Evolutionary conservation across 2,329 filamentous ascomycete species (phyloP), one percentile per base, ranked within the genome.

Genomic region (Diplocarpon rosae): DNA sequence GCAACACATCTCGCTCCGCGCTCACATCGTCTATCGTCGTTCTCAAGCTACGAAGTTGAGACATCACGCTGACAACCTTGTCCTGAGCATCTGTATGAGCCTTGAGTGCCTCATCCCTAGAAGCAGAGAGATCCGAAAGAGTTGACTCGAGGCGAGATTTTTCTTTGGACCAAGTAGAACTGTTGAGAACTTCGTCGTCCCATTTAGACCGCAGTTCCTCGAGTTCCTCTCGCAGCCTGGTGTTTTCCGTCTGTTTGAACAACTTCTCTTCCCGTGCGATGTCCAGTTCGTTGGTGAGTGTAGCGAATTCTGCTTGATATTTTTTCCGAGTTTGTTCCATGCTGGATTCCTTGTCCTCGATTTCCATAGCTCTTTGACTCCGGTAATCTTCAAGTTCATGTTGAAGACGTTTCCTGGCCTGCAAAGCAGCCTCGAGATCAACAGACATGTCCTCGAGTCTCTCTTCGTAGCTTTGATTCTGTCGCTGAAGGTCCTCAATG

Each of bases 291-390:
- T 89, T 88, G 42, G 85, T 92, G 39, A 96, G 70, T 3, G 84
- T 84, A 13, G 86, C 83, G 61, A 95, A 87, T 63, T 98, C 90
- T 34, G 82, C 76, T 62, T 96, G 92, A 62, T 96, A 98, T 71
- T 96, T 98, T 72, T 90, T 92, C 59, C 90, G 79, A 35, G 90
- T 95, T 65, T 96, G 90, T 66, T 98, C 92, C 77, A 95, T 85
- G 54, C 85, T 92, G 9, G 83, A 83, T 65, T 96, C 90, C 64
- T 92, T 95, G 65, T 98, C 90, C 64, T 96, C 92, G 45, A 96
- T 85, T 58, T 96, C 92, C 64, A 94, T 94, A 46, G 89, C 89
- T 37, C 90, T 80, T 65, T 95, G 89, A 61, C 82, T 94, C 48
- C 92, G 80, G 69, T 96, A 98, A 65, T 98, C 90, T 64, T 96